Percentiles rank a stretch among this genome's conserved stretches.
phyloP scores from a whole-genome alignment of 2,329 filamentous ascomycete genomes.

The Dothideomycetidae sp. region DNA sequence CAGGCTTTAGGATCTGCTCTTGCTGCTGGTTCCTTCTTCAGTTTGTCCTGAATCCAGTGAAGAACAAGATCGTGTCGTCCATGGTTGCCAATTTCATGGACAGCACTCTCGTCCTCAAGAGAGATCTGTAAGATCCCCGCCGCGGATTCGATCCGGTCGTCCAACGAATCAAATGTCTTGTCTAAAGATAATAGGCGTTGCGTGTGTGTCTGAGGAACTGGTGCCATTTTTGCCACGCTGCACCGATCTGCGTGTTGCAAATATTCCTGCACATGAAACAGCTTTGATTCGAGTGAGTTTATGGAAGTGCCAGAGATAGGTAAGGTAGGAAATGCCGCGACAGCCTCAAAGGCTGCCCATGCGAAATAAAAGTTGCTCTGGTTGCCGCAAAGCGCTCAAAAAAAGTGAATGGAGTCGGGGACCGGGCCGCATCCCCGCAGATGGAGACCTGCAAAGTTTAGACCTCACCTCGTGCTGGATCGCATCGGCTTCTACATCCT shows the following conservation, averaged over 20 bases:
- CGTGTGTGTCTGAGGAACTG: too few relatives aligned
- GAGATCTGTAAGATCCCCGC: conserved; percentile 25
- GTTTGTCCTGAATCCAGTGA: conserved; percentile 50
- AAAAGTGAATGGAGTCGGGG: background rate
- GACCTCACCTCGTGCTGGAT: background rate
- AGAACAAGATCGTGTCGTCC: conserved; percentile 50
- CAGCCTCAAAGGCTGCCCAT: too few relatives aligned
- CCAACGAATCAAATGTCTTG: conserved; percentile 22
- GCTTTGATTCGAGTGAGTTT: too few relatives aligned
- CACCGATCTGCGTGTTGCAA: too few relatives aligned
- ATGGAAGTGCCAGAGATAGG: too few relatives aligned
- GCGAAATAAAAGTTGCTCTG: too few relatives aligned
- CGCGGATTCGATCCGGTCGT: conserved; percentile 28
- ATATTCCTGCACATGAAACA: too few relatives aligned
- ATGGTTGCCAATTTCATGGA: conserved; percentile 6
- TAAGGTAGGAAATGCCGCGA: too few relatives aligned
- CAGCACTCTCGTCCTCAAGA: conserved; percentile 4
- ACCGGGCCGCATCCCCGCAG: background rate
- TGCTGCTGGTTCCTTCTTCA: conserved; percentile 32
- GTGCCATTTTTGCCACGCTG: too few relatives aligned
- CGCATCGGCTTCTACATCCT: background rate
- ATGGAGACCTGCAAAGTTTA: background rate
- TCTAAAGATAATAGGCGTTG: conserved; percentile 27
- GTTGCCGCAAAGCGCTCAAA: conserved; percentile 15
- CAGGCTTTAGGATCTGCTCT: conserved; percentile 34